Percentiles rank a stretch among this genome's conserved stretches.
Conservation (phyloP, 1,139 yeast species). For the Kodamaea alishanica region DNA sequence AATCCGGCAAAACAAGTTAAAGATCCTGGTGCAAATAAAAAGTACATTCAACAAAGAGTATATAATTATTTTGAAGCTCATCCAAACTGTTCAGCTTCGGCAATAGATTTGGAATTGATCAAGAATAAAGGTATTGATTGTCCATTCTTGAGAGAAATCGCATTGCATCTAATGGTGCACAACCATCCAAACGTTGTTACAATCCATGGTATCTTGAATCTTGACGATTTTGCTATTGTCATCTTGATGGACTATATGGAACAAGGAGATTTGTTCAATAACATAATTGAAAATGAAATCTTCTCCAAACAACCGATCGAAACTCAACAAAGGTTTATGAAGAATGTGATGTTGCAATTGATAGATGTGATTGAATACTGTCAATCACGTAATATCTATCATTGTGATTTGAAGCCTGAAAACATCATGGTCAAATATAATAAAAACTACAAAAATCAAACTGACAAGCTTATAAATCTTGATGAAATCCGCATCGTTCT, state of each 20-base stretch:
- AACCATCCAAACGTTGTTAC: conserved; percentile 72
- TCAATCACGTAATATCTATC: conserved; percentile 64
- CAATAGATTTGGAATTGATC: conserved; percentile 43
- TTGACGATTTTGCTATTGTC: conserved; percentile 54
- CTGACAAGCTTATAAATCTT: conserved; percentile 36
- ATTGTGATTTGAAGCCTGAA: conserved; percentile 91
- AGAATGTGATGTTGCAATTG: conserved; percentile 70
- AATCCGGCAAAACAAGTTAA: conserved; percentile 15
- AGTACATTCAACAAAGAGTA: conserved; percentile 28
- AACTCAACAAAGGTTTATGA: conserved; percentile 45
- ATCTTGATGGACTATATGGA: conserved; percentile 79
- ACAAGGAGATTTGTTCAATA: conserved; percentile 79
- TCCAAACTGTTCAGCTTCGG: conserved; percentile 17
- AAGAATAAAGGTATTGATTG: conserved; percentile 40
- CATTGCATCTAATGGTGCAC: conserved; percentile 71
- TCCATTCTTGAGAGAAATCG: conserved; percentile 61
- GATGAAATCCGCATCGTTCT: conserved; percentile 57
- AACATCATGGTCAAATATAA: conserved; percentile 59
- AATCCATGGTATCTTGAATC: conserved; percentile 67
- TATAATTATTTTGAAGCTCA: conserved; percentile 27
- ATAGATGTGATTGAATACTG: conserved; percentile 71
- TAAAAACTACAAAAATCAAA: conserved; percentile 22
- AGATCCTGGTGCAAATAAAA: conserved; percentile 31
- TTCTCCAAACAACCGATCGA: conserved; percentile 42
- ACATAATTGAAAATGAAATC: conserved; percentile 66